Percentiles rank a stretch among this genome's conserved stretches.
Evolutionary conservation across 306 rosid genomes (phyloP).

Genomic region (Abrus precatorius): DNA sequence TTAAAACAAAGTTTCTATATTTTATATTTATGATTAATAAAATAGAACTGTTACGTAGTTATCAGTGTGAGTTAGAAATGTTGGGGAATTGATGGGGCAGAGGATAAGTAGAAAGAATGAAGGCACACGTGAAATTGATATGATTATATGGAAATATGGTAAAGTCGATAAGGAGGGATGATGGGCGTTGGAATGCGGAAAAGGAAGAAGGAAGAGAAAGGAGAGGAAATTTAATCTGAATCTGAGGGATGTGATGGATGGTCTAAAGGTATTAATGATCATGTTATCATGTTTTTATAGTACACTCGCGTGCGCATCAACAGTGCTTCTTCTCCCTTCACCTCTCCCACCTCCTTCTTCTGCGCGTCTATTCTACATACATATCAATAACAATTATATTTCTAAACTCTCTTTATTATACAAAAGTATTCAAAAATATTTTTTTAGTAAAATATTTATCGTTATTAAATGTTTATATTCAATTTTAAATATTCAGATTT

Average conservation of each 20-base stretch:
- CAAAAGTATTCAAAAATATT: no score
- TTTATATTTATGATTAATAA: no score
- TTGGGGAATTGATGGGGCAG: no score
- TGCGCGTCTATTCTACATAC: not conserved
- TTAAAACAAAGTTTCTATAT: no score
- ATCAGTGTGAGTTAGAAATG: no score
- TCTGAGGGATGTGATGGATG: slow-evolving; percentile 48
- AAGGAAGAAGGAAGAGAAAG: not conserved
- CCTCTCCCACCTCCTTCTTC: slow-evolving; percentile 9
- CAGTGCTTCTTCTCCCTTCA: slow-evolving; percentile 49
- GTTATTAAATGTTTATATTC: no score
- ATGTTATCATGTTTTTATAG: slow-evolving; percentile 61
- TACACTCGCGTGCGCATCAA: slow-evolving; percentile 79
- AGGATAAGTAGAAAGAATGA: no score
- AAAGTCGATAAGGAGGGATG: not conserved
- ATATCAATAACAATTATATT: no score
- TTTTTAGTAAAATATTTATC: no score
- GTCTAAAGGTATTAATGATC: slow-evolving; percentile 62
- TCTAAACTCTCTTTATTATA: no score
- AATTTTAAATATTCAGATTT: no score
- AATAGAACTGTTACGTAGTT: no score
- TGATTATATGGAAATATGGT: not conserved
- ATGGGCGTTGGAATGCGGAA: slow-evolving; percentile 36
- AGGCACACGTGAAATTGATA: slow-evolving; percentile 2
- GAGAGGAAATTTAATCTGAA: slow-evolving; percentile 3